Conservation (phyloP, 208 protist species). For the Crithidia thermophila region DNA sequence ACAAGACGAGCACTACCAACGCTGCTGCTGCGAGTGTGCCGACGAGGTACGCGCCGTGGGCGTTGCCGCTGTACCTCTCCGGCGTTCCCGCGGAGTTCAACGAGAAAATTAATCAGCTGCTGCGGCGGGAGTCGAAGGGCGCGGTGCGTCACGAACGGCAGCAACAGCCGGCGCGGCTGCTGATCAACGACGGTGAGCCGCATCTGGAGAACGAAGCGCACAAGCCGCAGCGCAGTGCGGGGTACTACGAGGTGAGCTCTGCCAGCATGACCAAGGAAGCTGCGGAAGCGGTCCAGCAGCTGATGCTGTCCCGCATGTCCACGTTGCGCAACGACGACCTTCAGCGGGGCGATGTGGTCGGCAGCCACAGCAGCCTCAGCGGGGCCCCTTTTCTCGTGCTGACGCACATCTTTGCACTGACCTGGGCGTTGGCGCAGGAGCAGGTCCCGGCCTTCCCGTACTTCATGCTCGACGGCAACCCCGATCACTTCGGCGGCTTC, state of each 20-base stretch:
- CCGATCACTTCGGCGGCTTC: conserved; percentile 26
- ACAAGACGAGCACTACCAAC: background rate
- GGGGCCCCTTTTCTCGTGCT: conserved; percentile 43
- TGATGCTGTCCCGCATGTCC: conserved; percentile 35
- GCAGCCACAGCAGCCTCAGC: conserved; percentile 25
- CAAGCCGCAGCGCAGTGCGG: background rate
- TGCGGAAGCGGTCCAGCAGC: conserved; percentile 41
- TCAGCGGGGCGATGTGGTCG: conserved; percentile 6
- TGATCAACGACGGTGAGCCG: conserved; percentile 8
- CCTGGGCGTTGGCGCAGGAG: conserved; percentile 57
- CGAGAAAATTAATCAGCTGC: conserved; percentile 29
- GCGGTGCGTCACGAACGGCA: conserved; percentile 22
- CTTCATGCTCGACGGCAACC: conserved; percentile 63
- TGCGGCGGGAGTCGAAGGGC: conserved; percentile 21
- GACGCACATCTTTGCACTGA: conserved; percentile 41
- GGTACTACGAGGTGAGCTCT: conserved; percentile 25
- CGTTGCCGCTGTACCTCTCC: conserved; percentile 26
- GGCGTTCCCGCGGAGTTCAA: conserved; percentile 32
- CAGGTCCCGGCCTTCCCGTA: conserved; percentile 73
- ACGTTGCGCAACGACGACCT: conserved; percentile 30
- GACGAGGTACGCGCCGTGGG: conserved; percentile 22
- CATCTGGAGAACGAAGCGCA: background rate
- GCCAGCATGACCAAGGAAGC: conserved; percentile 24
- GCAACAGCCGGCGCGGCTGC: conserved; percentile 17
- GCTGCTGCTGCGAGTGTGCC: background rate